These are phyloP conservation scores for Podaxis sp. DNA, from an alignment of 768 basidiomycete genomes.

Conservation along the genomic window DNA sequence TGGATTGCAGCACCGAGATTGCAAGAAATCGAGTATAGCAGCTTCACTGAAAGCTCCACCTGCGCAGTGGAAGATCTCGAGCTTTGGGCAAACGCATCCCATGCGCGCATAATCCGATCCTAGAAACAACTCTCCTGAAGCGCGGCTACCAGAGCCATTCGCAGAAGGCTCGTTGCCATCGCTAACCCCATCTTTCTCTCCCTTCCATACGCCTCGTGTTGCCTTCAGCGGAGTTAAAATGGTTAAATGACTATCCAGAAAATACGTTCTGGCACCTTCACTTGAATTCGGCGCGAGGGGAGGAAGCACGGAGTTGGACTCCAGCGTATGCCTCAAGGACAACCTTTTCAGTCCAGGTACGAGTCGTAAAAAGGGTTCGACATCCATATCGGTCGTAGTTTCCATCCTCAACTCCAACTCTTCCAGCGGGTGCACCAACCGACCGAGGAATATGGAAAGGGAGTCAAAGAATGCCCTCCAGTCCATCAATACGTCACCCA, in stretches of 20 bases:
- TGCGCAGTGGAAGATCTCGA: constrained; percentile 2
- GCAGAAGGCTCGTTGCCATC: no score
- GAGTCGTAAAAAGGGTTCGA: neutral
- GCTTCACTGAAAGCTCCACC: neutral
- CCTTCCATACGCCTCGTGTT: neutral
- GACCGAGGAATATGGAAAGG: neutral
- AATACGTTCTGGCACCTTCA: neutral
- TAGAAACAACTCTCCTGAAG: neutral
- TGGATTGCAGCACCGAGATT: neutral
- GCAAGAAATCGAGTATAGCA: neutral
- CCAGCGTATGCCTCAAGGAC: neutral
- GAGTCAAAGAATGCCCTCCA: neutral
- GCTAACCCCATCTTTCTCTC: neutral
- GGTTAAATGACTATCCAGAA: neutral
- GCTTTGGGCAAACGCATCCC: neutral
- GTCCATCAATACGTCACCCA: no score
- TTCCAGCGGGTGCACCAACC: neutral
- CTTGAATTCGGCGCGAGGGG: no score
- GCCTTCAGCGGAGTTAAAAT: neutral
- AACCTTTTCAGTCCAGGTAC: neutral
- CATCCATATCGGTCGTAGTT: no score
- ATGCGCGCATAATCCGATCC: no score
- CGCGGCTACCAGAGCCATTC: neutral
- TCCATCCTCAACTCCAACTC: neutral
- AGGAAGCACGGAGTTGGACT: neutral